Evolutionary conservation across 441 rosid species (phyloP), one percentile per base, ranked within the genome.

Genomic region (Erodium trifolium): DNA sequence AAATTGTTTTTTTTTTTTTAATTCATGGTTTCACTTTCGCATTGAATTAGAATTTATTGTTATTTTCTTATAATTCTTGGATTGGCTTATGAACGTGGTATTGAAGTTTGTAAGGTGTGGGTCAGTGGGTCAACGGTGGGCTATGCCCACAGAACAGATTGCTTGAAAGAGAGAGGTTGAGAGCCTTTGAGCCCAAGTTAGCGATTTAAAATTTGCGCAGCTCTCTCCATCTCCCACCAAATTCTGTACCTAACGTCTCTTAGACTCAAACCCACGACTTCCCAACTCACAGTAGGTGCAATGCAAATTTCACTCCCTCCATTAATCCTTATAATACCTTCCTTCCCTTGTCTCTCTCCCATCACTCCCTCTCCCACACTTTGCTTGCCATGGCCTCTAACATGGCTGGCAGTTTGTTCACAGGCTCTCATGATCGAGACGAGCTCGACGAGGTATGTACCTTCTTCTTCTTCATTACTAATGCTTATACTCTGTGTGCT

Each of bases 261-360:
- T 86, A 8, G 70, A 88, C 86, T 84, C 91, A 82, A 88, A 78
- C 79, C 82, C 78, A 87, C 80, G 91, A 91, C 89, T 71, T 80
- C 88, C 72, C 88, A 88, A 80, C 98, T 82, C 85, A 86, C 95
- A 80, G 91, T 88, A 3, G 65, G 65, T 62, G 65, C 65, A 29
- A 62, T 55, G 62, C 62, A 55, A 55, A 6, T 13, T 62, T 62
- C 65, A 62, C 37, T 62, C n/a, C 64, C 35, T 23, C 37, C 7
- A 60, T 60, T 64, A 73, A 37, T 62, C 66, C 70, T 80, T 76
- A 74, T 70, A 65, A 59, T 65, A 53, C 5, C 51, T 16, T 34
- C 47, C 78, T 34, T 18, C 70, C 5, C 72, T 23, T 62, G 14
- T 62, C 65, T 5, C 73, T 65, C 69, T 67, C 77, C 41, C 41